These are phyloP conservation scores for Xylariaceae sp. DNA, from an alignment of 2,329 filamentous ascomycete genomes.

Conservation along the genomic window DNA sequence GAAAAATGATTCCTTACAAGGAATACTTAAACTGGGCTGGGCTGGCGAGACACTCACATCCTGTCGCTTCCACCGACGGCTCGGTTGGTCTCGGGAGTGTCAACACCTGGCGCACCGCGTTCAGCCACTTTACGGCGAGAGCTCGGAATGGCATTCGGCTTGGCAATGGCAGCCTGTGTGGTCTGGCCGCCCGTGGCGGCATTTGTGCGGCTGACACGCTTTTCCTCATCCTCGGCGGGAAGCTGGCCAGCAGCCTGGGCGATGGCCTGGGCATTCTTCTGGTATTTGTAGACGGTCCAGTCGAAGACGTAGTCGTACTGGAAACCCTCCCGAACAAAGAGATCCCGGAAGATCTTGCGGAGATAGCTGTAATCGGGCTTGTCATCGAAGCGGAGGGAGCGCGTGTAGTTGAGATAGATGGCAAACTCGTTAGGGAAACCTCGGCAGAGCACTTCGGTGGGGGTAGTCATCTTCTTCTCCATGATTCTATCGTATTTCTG, in stretches of 20 bases:
- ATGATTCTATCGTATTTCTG: conserved; percentile 99
- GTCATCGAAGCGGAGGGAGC: conserved; percentile 97
- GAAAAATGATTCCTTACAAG: conserved; percentile 84
- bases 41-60: conserved; percentile 81
- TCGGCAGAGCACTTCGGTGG: conserved; percentile 96
- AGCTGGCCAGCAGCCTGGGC: conserved; percentile 69
- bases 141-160: conserved; percentile 69
- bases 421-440: conserved; percentile 99
- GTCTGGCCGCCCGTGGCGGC: conserved; percentile 59
- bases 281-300: conserved; percentile 99
- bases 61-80: conserved; percentile 77
- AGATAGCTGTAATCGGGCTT: conserved; percentile 99
- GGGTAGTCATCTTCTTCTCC: conserved; percentile 99
- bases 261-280: conserved; percentile 97
- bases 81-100: conserved; percentile 68
- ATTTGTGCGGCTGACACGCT: conserved; percentile 63
- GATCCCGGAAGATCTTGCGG: conserved; percentile 99
- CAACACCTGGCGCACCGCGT: conserved; percentile 54
- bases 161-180: conserved; percentile 54
- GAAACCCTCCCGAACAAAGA: conserved; percentile 98
- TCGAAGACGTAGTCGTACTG: conserved; percentile 99
- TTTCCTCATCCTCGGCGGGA: conserved; percentile 72
- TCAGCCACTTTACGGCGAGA: conserved; percentile 82
- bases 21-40: conserved; percentile 54
- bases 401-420: conserved; percentile 99